phyloP scores from a whole-genome alignment of 768 basidiomycete species.

The Trametes punicea region DNA sequence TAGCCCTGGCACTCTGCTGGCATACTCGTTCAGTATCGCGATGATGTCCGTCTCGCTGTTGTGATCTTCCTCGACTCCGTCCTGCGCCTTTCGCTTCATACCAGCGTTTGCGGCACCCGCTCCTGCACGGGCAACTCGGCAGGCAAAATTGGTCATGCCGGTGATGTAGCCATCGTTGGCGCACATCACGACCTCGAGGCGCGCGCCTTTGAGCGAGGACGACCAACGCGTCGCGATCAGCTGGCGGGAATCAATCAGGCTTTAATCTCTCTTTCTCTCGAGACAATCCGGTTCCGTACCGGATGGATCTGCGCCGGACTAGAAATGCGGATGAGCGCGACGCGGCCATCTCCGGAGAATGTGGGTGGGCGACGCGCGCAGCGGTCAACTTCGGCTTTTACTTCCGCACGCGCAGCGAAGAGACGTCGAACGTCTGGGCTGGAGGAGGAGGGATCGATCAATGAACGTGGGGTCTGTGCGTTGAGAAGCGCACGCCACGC shows the following conservation, averaged over 20 bases:
- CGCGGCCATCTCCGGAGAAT: slow-evolving; percentile 42
- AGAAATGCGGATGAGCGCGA: slow-evolving; percentile 40
- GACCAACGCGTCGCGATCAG: slow-evolving; percentile 48
- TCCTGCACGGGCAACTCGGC: slow-evolving; percentile 34
- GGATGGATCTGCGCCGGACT: slow-evolving; percentile 42
- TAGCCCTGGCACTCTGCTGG: slow-evolving; percentile 31
- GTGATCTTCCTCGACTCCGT: not conserved
- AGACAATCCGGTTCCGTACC: slow-evolving; percentile 4
- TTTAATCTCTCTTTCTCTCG: not conserved
- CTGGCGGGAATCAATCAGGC: slow-evolving; percentile 21
- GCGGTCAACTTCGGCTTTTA: slow-evolving; percentile 37
- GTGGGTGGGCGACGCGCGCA: slow-evolving; percentile 35
- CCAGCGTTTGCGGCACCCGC: not conserved
- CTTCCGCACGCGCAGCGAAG: slow-evolving; percentile 35
- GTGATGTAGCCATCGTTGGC: slow-evolving; percentile 39
- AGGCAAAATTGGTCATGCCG: slow-evolving; percentile 39
- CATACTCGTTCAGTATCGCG: slow-evolving; percentile 37
- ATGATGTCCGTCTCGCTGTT: slow-evolving; percentile 36
- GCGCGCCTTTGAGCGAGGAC: slow-evolving; percentile 33
- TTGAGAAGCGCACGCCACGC: slow-evolving; percentile 29
- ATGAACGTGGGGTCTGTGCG: slow-evolving; percentile 29
- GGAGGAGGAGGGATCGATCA: slow-evolving; percentile 20
- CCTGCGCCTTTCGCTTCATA: not conserved
- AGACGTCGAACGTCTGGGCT: slow-evolving; percentile 25
- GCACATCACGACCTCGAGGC: slow-evolving; percentile 34